These are phyloP conservation scores for Coemansia sp. DNA, from an alignment of 192 early-diverging fungal species.

Conservation along the genomic window DNA sequence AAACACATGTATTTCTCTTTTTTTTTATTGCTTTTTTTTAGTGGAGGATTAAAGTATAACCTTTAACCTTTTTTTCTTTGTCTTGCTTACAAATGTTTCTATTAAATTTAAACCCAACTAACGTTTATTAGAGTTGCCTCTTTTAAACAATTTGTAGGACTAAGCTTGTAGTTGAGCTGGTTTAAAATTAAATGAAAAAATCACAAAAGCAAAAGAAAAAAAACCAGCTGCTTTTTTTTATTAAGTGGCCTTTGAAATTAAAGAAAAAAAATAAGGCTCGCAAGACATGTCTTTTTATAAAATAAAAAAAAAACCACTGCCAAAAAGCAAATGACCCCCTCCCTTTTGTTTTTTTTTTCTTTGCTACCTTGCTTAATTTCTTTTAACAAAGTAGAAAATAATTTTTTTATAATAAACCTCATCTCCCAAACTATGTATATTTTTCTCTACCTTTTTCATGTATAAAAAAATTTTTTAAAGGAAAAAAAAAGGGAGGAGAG, in stretches of 20 bases:
- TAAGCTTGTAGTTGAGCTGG: background rate
- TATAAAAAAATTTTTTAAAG: no score
- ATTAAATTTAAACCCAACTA: background rate
- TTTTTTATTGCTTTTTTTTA: background rate
- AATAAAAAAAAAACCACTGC: background rate
- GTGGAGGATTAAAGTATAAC: no score
- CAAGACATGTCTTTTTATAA: no score
- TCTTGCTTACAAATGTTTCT: background rate
- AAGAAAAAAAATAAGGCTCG: background rate
- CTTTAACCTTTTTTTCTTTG: no score
- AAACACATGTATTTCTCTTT: background rate
- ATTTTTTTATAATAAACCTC: no score
- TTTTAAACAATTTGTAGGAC: no score
- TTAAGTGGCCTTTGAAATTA: background rate
- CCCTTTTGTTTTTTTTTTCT: background rate
- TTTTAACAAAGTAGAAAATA: no score
- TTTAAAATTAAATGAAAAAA: background rate
- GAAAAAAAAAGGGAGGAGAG: no score
- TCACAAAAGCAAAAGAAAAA: background rate
- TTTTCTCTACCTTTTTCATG: no score
- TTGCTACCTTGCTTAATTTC: no score
- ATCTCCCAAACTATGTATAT: no score
- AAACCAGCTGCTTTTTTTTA: background rate
- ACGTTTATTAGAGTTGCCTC: no score
- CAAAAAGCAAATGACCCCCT: background rate